Conservation (phyloP, 306 rosid genomes). For the Begonia loranthoides region DNA sequence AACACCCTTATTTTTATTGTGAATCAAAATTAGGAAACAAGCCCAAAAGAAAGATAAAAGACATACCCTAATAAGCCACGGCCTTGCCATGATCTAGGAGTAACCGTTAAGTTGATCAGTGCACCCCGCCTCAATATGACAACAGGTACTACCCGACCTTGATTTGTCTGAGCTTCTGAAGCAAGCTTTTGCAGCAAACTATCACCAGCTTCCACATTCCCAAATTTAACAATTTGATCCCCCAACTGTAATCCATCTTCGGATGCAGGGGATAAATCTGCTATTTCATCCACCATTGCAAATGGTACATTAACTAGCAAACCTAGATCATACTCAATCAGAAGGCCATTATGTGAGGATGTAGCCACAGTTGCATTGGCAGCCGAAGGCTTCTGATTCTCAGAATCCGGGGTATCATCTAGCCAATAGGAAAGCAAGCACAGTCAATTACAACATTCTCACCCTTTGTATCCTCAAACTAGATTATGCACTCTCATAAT, state of each 20-base stretch:
- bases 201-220: conserved; percentile 71
- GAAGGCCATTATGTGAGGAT: conserved; percentile 23
- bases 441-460: neutral
- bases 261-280: conserved; percentile 79
- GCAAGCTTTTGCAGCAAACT: conserved; percentile 56
- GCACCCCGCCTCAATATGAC: conserved; percentile 66
- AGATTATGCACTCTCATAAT: no score
- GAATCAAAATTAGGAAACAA: conserved; percentile 9
- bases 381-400: conserved; percentile 24
- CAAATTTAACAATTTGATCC: conserved; percentile 80
- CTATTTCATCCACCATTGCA: conserved; percentile 83
- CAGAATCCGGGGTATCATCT: conserved; percentile 29
- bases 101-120: conserved; percentile 42
- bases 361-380: conserved; percentile 21
- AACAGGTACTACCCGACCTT: conserved; percentile 38
- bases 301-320: conserved; percentile 47
- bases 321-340: conserved; percentile 40
- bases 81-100: conserved; percentile 93
- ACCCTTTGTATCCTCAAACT: no score
- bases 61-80: conserved; percentile 89
- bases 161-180: conserved; percentile 59
- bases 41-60: neutral
- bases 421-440: conserved; percentile 8
- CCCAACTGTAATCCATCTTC: conserved; percentile 89
- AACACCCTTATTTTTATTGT: no score